Evolutionary conservation across 768 basidiomycete genomes (phyloP).

Genomic region (Trametes cinnabarina): DNA sequence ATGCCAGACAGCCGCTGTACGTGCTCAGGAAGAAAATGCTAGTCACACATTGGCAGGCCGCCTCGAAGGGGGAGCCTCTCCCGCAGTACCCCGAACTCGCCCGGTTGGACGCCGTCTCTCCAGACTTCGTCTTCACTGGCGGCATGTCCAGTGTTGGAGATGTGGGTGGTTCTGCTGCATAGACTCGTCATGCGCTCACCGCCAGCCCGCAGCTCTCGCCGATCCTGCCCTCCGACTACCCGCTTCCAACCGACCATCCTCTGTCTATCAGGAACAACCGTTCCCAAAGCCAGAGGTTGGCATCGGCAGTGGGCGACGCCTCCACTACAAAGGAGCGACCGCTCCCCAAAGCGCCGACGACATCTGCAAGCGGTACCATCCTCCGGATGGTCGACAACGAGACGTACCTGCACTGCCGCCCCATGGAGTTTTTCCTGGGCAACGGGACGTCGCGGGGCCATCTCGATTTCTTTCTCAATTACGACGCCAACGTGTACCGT

Average conservation of each 20-base stretch:
- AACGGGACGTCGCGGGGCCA: constrained; percentile 34
- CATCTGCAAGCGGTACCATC: background rate
- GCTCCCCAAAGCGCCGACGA: background rate
- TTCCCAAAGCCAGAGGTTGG: constrained; percentile 7
- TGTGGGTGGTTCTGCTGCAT: constrained; percentile 11
- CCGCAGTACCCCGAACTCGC: background rate
- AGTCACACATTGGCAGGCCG: constrained; percentile 25
- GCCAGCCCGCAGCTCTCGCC: constrained; percentile 4
- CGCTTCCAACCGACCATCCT: constrained; percentile 11
- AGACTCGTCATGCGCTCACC: background rate
- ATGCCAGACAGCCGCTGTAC: constrained; percentile 21
- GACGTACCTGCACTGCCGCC: constrained; percentile 39
- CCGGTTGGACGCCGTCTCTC: background rate
- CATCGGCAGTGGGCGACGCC: constrained; percentile 1
- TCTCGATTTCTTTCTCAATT: constrained; percentile 35
- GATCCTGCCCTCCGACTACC: constrained; percentile 20
- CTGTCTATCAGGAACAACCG: background rate
- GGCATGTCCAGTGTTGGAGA: constrained; percentile 27
- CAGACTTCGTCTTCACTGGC: constrained; percentile 23
- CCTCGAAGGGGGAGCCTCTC: constrained; percentile 2
- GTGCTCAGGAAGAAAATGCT: constrained; percentile 19
- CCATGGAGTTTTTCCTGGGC: constrained; percentile 48
- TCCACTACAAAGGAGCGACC: background rate
- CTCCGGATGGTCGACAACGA: constrained; percentile 16
- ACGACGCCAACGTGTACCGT: constrained; percentile 48